phyloP scores from a whole-genome alignment of 129 eudicot genomes.

The Pittosporum tobira region DNA sequence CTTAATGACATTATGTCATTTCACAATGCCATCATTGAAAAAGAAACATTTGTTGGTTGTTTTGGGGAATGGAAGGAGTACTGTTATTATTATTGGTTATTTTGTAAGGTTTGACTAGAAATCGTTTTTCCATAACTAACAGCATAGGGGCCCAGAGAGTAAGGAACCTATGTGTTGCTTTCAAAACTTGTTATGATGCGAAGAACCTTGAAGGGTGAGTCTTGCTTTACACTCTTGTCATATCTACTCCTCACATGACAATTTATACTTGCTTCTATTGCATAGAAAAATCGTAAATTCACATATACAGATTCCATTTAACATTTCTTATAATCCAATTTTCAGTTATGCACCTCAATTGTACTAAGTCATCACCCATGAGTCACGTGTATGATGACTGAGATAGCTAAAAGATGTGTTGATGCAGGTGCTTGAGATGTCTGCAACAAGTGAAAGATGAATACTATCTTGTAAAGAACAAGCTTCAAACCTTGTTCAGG shows the following conservation, averaged over 20 bases:
- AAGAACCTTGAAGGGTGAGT: constrained; percentile 24
- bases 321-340: background rate
- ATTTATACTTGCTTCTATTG: background rate
- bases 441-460: constrained; percentile 9
- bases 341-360: too few species aligned
- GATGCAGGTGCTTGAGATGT: constrained; percentile 2
- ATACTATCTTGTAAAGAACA: constrained; percentile 7
- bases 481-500: constrained; percentile 3
- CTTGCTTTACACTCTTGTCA: background rate
- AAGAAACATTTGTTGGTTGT: too few species aligned
- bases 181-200: constrained; percentile 5
- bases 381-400: background rate
- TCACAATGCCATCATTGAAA: too few species aligned
- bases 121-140: background rate
- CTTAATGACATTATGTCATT: too few species aligned
- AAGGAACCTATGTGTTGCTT: constrained; percentile 11
- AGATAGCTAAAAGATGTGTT: background rate
- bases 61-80: too few species aligned
- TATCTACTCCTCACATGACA: background rate
- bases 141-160: constrained; percentile 24
- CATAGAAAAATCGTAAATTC: background rate
- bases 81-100: background rate
- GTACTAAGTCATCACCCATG: too few species aligned
- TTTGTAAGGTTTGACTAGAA: constrained; percentile 1
- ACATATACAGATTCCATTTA: background rate